Conservation (phyloP, 2,329 filamentous ascomycete genomes). For the Metarhizium humberi region DNA sequence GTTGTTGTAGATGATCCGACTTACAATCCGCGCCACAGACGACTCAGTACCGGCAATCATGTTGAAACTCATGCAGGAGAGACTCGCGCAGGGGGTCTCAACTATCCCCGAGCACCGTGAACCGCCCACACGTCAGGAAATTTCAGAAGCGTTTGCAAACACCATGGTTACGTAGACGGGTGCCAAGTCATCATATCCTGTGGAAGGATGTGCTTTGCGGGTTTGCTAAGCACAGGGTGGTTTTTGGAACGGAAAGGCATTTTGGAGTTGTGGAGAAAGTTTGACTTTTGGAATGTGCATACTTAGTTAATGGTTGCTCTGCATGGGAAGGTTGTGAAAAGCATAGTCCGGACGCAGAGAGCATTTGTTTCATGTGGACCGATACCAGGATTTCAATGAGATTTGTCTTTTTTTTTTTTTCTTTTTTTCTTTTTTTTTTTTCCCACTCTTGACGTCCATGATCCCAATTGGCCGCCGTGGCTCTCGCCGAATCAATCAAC, state of each 20-base stretch:
- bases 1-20: conserved; percentile 70
- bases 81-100: conserved; percentile 50
- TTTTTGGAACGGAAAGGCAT: conserved; percentile 15
- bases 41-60: conserved; percentile 75
- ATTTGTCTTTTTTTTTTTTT: neutral
- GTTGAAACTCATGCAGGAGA: conserved; percentile 79
- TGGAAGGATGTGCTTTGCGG: neutral
- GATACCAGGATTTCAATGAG: neutral
- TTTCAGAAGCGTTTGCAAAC: conserved; percentile 46
- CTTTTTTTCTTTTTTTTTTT: neutral
- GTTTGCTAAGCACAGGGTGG: neutral
- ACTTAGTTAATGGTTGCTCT: neutral
- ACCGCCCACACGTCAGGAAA: conserved; percentile 37
- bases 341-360: neutral
- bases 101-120: conserved; percentile 29
- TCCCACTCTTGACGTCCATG: too few relatives aligned
- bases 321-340: neutral
- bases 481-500: too few relatives aligned
- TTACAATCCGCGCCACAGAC: conserved; percentile 90
- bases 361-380: neutral
- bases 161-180: conserved; percentile 37
- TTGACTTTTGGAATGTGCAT: neutral
- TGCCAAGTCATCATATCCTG: neutral
- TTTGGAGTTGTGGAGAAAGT: conserved; percentile 18
- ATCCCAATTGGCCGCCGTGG: too few relatives aligned